A percentile compares a stretch with the other conserved stretches of the same genome.
phyloP scores from a whole-genome alignment of 2,329 filamentous ascomycete species.

The Nemania sp. region DNA sequence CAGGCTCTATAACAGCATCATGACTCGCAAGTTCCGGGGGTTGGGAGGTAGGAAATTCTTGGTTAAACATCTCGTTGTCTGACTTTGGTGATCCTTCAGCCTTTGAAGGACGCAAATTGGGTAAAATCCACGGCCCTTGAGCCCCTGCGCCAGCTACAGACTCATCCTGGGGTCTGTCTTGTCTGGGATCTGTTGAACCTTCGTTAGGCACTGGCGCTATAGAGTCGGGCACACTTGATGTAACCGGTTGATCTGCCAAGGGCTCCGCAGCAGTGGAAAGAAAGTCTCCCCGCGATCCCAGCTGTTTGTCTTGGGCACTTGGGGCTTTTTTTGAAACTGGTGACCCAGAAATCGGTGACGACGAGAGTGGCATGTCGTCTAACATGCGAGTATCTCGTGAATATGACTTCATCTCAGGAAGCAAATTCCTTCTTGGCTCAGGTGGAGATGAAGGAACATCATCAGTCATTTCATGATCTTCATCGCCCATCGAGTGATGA shows the following conservation, averaged over 20 bases:
- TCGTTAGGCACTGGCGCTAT: neutral
- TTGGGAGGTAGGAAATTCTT: constrained; percentile 52
- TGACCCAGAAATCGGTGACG: constrained; percentile 45
- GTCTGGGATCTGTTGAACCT: neutral
- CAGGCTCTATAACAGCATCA: constrained; percentile 23
- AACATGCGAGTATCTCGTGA: constrained; percentile 48
- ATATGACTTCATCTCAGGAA: constrained; percentile 57
- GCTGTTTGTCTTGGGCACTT: neutral
- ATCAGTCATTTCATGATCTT: constrained; percentile 54
- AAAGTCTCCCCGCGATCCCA: neutral
- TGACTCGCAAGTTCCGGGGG: constrained; percentile 37
- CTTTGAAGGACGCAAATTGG: constrained; percentile 25
- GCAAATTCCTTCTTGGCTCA: constrained; percentile 56
- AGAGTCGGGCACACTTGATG: neutral
- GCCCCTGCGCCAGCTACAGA: neutral
- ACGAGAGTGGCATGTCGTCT: constrained; percentile 52
- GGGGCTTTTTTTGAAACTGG: constrained; percentile 40
- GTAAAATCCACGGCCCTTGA: constrained; percentile 25
- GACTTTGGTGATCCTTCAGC: constrained; percentile 48
- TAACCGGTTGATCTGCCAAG: neutral
- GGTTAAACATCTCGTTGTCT: constrained; percentile 53
- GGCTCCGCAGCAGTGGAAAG: neutral
- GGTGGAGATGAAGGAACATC: constrained; percentile 62
- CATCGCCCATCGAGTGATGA: constrained; percentile 52
- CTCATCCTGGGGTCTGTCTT: neutral